Conservation (phyloP, 441 rosid species). For the Gossypium schwendimanii region DNA sequence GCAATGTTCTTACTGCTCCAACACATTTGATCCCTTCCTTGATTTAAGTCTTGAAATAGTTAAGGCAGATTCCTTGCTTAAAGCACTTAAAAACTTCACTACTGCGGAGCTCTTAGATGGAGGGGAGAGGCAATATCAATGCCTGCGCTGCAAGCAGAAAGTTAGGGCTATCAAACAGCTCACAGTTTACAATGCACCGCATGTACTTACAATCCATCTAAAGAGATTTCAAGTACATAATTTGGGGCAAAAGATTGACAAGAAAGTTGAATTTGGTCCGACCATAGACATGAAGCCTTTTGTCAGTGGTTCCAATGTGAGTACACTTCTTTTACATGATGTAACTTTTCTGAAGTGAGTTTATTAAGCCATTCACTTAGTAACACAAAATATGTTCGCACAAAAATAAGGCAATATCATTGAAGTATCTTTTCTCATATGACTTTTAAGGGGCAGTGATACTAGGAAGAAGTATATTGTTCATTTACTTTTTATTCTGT, state of each 20-base stretch:
- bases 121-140: slow-evolving; percentile 83
- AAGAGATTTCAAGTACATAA: slow-evolving; percentile 77
- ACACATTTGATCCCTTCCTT: slow-evolving; percentile 83
- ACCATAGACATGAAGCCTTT: slow-evolving; percentile 79
- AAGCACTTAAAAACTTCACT: slow-evolving; percentile 69
- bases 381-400: neutral
- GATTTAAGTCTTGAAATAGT: slow-evolving; percentile 86
- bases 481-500: neutral
- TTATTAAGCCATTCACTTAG: neutral
- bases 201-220: slow-evolving; percentile 76
- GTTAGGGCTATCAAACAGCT: slow-evolving; percentile 80
- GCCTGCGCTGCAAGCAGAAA: slow-evolving; percentile 81
- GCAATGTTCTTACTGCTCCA: slow-evolving; percentile 72
- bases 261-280: slow-evolving; percentile 56
- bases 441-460: neutral
- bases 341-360: neutral
- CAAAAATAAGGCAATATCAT: neutral
- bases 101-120: slow-evolving; percentile 76
- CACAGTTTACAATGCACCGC: slow-evolving; percentile 78
- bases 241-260: slow-evolving; percentile 68
- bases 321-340: slow-evolving; percentile 26
- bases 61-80: slow-evolving; percentile 67
- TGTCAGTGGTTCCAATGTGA: slow-evolving; percentile 71
- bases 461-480: neutral
- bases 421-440: neutral